phyloP scores from a whole-genome alignment of 164 flowering plant genomes.

The Amborella trichopoda region DNA sequence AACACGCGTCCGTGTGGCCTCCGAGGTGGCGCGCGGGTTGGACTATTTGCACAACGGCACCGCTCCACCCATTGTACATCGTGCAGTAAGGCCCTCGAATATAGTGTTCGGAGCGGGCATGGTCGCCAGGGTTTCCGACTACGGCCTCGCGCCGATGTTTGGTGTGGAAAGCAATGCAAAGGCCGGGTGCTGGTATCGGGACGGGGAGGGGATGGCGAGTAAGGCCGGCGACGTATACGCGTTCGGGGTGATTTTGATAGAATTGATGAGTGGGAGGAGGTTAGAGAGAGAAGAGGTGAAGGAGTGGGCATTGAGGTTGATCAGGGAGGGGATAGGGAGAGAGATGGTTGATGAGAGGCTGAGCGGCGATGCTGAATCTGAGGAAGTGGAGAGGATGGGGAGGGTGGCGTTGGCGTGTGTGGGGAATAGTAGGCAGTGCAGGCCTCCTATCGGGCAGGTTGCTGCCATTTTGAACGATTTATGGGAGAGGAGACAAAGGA shows the following conservation, averaged over 20 bases:
- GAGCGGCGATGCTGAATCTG: conserved; percentile 23
- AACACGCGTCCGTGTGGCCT: conserved; percentile 37
- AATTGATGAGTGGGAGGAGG: conserved; percentile 61
- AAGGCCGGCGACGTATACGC: conserved; percentile 78
- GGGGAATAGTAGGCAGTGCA: conserved; percentile 41
- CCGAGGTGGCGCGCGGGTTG: conserved; percentile 57
- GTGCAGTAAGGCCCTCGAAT: conserved; percentile 62
- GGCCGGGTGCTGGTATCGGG: conserved; percentile 54
- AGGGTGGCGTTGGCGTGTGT: conserved; percentile 82
- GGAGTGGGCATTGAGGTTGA: conserved; percentile 64
- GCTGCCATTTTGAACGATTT: conserved; percentile 51
- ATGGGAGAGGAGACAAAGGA: no score
- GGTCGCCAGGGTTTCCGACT: conserved; percentile 48
- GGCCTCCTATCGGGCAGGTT: conserved; percentile 60
- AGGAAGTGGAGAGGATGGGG: conserved; percentile 43
- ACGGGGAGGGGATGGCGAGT: conserved; percentile 25
- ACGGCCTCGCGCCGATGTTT: conserved; percentile 51
- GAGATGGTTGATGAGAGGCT: conserved; percentile 67
- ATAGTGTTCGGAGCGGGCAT: conserved; percentile 43
- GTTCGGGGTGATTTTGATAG: conserved; percentile 70
- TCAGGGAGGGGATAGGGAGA: conserved; percentile 35
- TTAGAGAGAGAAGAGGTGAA: conserved; percentile 52
- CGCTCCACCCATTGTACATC: conserved; percentile 50
- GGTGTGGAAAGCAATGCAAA: conserved; percentile 41
- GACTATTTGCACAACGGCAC: conserved; percentile 52